A percentile compares a stretch with the other conserved stretches of the same genome.
phyloP scores from a whole-genome alignment of 1,139 yeast species.

The Yamadazyma blattariae region DNA sequence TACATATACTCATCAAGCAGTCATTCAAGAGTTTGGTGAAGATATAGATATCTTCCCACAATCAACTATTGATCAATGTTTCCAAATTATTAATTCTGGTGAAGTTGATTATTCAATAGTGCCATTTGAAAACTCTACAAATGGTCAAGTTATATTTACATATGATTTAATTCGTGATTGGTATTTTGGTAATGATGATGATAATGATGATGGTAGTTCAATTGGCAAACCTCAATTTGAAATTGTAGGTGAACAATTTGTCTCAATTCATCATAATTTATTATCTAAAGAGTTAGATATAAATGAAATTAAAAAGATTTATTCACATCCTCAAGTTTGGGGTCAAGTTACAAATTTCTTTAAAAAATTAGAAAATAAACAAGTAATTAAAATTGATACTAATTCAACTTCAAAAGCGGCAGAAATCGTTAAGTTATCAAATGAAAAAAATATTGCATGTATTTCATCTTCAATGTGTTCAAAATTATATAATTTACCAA shows the following conservation, averaged over 20 bases:
- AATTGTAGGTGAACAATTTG: constrained; percentile 77
- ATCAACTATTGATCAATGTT: constrained; percentile 60
- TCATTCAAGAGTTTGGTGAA: constrained; percentile 66
- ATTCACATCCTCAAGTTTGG: constrained; percentile 98
- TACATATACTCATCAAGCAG: constrained; percentile 90
- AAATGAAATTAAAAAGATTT: constrained; percentile 50
- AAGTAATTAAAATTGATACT: constrained; percentile 56
- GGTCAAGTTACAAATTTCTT: constrained; percentile 74
- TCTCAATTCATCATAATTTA: constrained; percentile 76
- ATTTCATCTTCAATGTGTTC: constrained; percentile 60
- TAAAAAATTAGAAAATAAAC: constrained; percentile 24
- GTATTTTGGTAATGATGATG: constrained; percentile 25
- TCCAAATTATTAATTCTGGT: constrained; percentile 45
- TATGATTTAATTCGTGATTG: constrained; percentile 77
- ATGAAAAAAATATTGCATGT: constrained; percentile 41
- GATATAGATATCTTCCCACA: constrained; percentile 44
- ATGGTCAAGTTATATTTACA: constrained; percentile 88
- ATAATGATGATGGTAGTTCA: neutral
- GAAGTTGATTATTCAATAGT: constrained; percentile 73
- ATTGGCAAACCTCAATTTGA: constrained; percentile 29
- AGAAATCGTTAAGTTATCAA: constrained; percentile 48
- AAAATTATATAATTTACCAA: constrained; percentile 56
- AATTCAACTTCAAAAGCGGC: constrained; percentile 87
- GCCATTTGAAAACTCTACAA: constrained; percentile 92
- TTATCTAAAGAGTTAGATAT: constrained; percentile 45